Percentiles rank a stretch among this genome's conserved stretches.
Conservation (phyloP, 2,329 filamentous ascomycete species). For the Falciphora oryzae region DNA sequence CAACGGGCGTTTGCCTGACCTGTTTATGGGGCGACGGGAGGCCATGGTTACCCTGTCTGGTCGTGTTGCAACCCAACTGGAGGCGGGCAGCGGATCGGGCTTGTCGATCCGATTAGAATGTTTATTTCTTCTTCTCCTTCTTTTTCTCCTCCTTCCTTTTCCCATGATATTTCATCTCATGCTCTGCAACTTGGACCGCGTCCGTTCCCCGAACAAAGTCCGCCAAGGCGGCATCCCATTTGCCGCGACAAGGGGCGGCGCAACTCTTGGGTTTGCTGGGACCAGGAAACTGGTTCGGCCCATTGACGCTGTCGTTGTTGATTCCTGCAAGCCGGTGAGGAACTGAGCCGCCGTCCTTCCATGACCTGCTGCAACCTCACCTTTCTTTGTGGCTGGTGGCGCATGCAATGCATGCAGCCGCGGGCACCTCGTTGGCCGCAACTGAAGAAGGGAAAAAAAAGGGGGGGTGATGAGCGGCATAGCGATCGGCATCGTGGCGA, state of each 20-base stretch:
- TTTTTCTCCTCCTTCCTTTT: too few species aligned
- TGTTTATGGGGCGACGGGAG: not conserved
- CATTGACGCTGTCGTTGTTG: not conserved
- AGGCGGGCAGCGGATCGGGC: too few species aligned
- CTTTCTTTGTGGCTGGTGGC: not conserved
- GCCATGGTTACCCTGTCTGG: not conserved
- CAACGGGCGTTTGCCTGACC: not conserved
- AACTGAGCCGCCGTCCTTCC: not conserved
- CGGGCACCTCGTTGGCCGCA: not conserved
- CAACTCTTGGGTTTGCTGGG: not conserved
- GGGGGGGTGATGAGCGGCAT: not conserved
- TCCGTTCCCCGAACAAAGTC: too few species aligned
- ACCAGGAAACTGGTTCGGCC: not conserved
- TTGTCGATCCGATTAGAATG: too few species aligned
- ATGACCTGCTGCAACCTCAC: not conserved
- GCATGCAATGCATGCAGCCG: not conserved
- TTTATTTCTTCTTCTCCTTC: not conserved
- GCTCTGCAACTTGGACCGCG: too few species aligned
- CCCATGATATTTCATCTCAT: too few species aligned
- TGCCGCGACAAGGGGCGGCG: not conserved
- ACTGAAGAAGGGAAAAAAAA: not conserved
- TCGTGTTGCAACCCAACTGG: not conserved
- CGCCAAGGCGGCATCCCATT: not conserved
- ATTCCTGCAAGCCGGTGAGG: not conserved
- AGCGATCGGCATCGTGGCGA: not conserved